Percentiles rank a stretch among this genome's conserved stretches.
Conservation (phyloP, 2,329 filamentous ascomycete species). For the Pseudogymnoascus sp. region DNA sequence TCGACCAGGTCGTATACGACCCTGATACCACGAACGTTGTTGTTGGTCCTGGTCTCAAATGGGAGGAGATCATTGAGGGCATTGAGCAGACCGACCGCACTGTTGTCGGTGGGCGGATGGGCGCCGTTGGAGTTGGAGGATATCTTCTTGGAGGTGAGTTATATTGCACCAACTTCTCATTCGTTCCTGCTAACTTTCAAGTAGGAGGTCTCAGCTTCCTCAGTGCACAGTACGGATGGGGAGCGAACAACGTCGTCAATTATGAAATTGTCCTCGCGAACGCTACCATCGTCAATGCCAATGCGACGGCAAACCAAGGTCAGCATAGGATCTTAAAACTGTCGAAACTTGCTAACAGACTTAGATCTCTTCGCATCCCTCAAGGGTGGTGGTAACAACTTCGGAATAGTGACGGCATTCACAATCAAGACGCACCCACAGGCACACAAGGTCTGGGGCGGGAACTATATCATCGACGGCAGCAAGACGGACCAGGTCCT, state of each 20-base stretch:
- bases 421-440: conserved; percentile 25
- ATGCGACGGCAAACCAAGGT: conserved; percentile 14
- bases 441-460: conserved; percentile 30
- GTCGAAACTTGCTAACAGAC: not conserved
- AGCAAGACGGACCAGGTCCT: conserved; percentile 33
- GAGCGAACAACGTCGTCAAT: conserved; percentile 40
- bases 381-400: conserved; percentile 24
- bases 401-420: conserved; percentile 29
- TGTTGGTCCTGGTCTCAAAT: conserved; percentile 32
- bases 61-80: conserved; percentile 30
- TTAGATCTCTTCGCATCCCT: conserved; percentile 22
- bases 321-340: not conserved
- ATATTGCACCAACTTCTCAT: not conserved
- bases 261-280: conserved; percentile 34
- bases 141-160: conserved; percentile 31
- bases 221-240: conserved; percentile 38
- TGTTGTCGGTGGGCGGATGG: conserved; percentile 40
- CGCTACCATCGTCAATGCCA: conserved; percentile 20
- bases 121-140: conserved; percentile 42
- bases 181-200: conserved; percentile 1
- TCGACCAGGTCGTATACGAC: conserved; percentile 33
- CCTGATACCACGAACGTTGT: conserved; percentile 33
- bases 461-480: conserved; percentile 27
- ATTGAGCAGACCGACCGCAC: conserved; percentile 26
- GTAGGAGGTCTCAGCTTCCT: conserved; percentile 15